Evolutionary conservation across 257 asterid genomes (phyloP), one percentile per base, ranked within the genome.

Genomic region (Datura wrightii): DNA sequence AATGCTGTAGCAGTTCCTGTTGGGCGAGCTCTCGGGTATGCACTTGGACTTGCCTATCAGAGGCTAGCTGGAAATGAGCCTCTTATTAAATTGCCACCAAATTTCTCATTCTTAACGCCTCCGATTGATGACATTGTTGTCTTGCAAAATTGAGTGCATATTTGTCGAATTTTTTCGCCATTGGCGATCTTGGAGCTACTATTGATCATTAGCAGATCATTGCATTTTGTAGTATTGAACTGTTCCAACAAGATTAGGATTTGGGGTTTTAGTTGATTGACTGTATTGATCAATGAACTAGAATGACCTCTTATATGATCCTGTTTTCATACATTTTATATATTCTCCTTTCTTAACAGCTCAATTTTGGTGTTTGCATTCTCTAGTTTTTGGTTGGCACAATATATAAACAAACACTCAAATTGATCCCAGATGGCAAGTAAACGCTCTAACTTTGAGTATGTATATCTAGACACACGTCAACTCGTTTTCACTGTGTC

Each of bases 1-100:
- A 96, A 94, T 65, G 98, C 98, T 0, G 98, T 96, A 11, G 93
- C 98, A 1, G 76, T 94, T 79, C 97, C 98, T 10, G 98, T 94
- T 36, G 93, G 92, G 11, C 89, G 91, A 39, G 98, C 97, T 1
- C 83, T 94, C 14, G 98, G 98, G 16, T 94, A 90, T 19, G 90
- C 94, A 2, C 93, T 96, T 5, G 99, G 97, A 37, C 88, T 88
- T 92, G 98, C 99, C 46, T 87, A 84, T 78, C 91, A 79, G 87
- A 92, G 91, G 88, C 90, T 83, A 8, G 83, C 70, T 69, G 96
- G 90, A 37, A 94, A 92, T 9, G 94, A 88, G 46, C 97, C 93
- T 1, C 88, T 93, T 31, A 83, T 93, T 87, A 86, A 65, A 34
- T 71, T 94, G 85, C 98, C 99, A 48, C 89, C 91, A 0, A 89